These are phyloP conservation scores for Cystobasidium ongulense DNA, from an alignment of 768 basidiomycete genomes.

Conservation along the genomic window DNA sequence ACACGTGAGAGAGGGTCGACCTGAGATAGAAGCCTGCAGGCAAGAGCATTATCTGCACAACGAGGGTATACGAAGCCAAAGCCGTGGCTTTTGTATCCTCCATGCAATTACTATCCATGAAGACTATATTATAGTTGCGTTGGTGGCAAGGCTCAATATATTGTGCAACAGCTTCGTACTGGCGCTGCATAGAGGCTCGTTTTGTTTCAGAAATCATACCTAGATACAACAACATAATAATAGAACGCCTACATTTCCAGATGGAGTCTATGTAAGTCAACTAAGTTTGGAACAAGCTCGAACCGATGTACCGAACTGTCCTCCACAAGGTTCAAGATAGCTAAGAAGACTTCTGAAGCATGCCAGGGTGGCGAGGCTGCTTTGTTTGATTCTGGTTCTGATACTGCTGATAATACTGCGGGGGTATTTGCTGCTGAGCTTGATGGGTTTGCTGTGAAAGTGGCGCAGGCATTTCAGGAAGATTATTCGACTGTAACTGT, in stretches of 20 bases:
- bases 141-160: too few relatives aligned
- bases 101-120: too few relatives aligned
- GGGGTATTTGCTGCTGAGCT: not conserved
- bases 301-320: not conserved
- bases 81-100: too few relatives aligned
- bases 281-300: not conserved
- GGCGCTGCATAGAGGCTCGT: too few relatives aligned
- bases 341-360: not conserved
- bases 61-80: too few relatives aligned
- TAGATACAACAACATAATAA: too few relatives aligned
- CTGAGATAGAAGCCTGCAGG: not conserved
- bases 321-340: not conserved
- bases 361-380: not conserved
- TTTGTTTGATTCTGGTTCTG: not conserved
- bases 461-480: not conserved
- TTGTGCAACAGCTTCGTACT: too few relatives aligned
- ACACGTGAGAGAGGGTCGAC: not conserved
- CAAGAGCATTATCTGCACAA: too few relatives aligned
- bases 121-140: too few relatives aligned
- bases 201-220: too few relatives aligned
- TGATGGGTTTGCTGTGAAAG: not conserved
- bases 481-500: not conserved
- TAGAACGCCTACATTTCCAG: too few relatives aligned
- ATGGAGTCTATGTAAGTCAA: too few relatives aligned
- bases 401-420: conserved; percentile 2